Conservation (phyloP, 768 basidiomycete species). For the Kockovaella imperatae region DNA sequence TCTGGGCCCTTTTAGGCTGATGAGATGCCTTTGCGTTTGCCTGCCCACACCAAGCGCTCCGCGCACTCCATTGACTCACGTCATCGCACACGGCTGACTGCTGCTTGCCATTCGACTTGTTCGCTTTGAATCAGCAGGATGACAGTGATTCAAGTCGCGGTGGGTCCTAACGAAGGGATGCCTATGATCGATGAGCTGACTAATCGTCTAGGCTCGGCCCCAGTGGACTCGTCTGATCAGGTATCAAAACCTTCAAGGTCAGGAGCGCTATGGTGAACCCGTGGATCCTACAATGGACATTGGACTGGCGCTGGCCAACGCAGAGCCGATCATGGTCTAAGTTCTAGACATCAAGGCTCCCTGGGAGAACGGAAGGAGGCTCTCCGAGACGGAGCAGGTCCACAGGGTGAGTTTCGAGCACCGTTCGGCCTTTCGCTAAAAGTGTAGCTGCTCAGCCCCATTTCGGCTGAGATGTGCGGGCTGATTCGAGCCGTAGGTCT, state of each 20-base stretch:
- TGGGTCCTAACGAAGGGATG: too few species aligned
- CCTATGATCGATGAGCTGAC: too few species aligned
- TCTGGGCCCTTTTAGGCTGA: too few species aligned
- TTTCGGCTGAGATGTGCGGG: constrained; percentile 12
- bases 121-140: too few species aligned
- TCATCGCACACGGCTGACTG: too few species aligned
- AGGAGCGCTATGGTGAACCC: constrained; percentile 23
- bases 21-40: too few species aligned
- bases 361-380: constrained; percentile 1
- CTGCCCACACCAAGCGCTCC: too few species aligned
- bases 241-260: background rate
- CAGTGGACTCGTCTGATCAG: constrained; percentile 1
- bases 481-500: constrained; percentile 29
- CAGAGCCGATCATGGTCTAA: background rate
- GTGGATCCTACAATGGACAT: constrained; percentile 17
- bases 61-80: too few species aligned
- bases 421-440: background rate
- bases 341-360: constrained; percentile 5
- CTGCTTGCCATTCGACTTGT: too few species aligned
- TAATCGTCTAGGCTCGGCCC: too few species aligned
- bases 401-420: constrained; percentile 4
- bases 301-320: constrained; percentile 3
- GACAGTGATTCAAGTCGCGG: too few species aligned
- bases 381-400: background rate
- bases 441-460: constrained; percentile 21